Conservation (phyloP, 2,329 filamentous ascomycete species). For the Phoma herbarum region DNA sequence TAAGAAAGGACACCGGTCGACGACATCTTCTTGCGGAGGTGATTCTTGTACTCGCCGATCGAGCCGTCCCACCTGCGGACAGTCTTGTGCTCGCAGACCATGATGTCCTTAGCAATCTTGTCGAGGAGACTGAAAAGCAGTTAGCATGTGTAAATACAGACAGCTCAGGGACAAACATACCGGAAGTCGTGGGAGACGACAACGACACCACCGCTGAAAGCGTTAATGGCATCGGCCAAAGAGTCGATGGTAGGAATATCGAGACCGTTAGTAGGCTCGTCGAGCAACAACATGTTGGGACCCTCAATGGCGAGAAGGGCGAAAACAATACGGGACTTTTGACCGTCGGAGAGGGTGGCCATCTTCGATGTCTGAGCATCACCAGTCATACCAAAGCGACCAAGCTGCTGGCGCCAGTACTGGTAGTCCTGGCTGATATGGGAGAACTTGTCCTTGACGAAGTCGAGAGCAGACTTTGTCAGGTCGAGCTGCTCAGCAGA, state of each 20-base stretch:
- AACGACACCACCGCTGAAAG: constrained; percentile 94
- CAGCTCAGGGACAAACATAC: constrained; percentile 63
- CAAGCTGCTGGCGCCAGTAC: constrained; percentile 98
- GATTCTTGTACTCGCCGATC: constrained; percentile 97
- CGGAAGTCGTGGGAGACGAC: constrained; percentile 99
- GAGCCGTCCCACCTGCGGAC: constrained; percentile 87
- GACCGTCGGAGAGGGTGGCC: constrained; percentile 96
- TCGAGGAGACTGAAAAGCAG: constrained; percentile 78
- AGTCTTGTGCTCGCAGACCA: constrained; percentile 98
- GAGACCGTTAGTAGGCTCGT: constrained; percentile 99
- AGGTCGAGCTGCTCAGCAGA: constrained; percentile 97
- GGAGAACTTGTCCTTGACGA: constrained; percentile 93
- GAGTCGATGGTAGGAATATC: constrained; percentile 99
- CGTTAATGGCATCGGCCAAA: constrained; percentile 96
- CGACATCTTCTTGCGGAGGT: constrained; percentile 99
- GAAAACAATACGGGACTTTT: constrained; percentile 98
- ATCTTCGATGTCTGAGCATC: constrained; percentile 96
- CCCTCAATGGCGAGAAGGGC: constrained; percentile 92
- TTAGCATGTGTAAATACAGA: constrained; percentile 44
- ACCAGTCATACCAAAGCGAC: constrained; percentile 90
- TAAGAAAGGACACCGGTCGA: constrained; percentile 82
- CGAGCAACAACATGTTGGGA: constrained; percentile 96
- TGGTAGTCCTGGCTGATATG: constrained; percentile 95
- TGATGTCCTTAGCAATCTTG: constrained; percentile 99
- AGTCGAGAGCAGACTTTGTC: constrained; percentile 97